A percentile compares a stretch with the other conserved stretches of the same genome.
phyloP scores from a whole-genome alignment of 805 yeast species.

The Saccharomyces paradoxus region DNA sequence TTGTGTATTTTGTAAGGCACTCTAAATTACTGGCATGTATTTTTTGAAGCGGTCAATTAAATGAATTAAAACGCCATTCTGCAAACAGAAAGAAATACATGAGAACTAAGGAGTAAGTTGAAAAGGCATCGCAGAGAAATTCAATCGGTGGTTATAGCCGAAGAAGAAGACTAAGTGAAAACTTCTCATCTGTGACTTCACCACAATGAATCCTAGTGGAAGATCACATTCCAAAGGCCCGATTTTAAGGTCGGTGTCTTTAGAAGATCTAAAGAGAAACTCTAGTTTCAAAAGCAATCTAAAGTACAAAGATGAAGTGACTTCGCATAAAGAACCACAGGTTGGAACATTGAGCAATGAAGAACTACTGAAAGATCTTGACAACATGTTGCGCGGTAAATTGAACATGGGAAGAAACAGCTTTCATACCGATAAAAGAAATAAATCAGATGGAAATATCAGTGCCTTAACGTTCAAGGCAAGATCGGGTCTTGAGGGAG shows the following conservation, averaged over 20 bases:
- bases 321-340: conserved; percentile 4
- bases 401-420: conserved; percentile 16
- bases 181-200: neutral
- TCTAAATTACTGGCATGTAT: neutral
- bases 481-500: conserved; percentile 14
- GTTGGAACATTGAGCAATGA: conserved; percentile 7
- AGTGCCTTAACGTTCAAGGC: conserved; percentile 28
- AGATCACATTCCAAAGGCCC: neutral
- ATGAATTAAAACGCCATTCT: neutral
- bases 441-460: conserved; percentile 6
- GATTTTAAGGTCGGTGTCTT: conserved; percentile 9
- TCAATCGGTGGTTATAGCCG: neutral
- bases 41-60: neutral
- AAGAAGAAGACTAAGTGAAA: neutral
- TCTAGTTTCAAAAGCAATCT: conserved; percentile 5
- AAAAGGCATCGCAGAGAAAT: neutral
- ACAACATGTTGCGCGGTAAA: conserved; percentile 18
- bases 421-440: neutral
- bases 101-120: neutral
- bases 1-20: neutral
- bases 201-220: neutral
- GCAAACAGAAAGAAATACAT: neutral
- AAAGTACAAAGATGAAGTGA: conserved; percentile 13
- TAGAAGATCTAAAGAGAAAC: conserved; percentile 10
- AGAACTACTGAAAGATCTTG: conserved; percentile 19